Base-by-base conservation (phyloP, 1,284 basidiomycete genomes). In the Ceratobasidium sp. region DNA sequence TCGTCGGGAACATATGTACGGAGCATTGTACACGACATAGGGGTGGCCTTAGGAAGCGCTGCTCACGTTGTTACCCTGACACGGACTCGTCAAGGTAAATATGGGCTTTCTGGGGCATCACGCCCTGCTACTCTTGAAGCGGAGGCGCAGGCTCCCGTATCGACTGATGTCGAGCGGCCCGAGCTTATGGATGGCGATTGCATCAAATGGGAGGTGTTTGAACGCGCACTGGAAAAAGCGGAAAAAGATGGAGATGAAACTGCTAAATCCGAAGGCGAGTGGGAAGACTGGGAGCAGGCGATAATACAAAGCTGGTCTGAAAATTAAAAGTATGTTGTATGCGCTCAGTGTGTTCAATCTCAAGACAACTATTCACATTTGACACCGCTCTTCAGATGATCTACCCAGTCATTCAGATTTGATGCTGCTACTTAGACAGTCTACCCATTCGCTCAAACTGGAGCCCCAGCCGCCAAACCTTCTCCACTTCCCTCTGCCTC, bases 1-100 rank as follows among this genome's bases (percentile, higher is more conserved):
- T 95, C 94, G 18, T 92, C 92, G n/a, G 96, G 96, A 28, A 98
- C 96, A n/a, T 98, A 98, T 78, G 95, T 98, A 57, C 90, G 96
- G 62, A 94, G 91, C 1, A 91, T 98, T 76, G 91, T 95, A 55
- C 95, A 98, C 80, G 96, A 98, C 80, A 86, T 98, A 23, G 93
- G 91, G 8, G 88, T 90, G 76, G 88, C 89, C 0, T 80, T 98
- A 26, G 93, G 90, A 1, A 93, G 92, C 50, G 93, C 93, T 3
- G 96, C 94, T 0, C 95, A 96, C 80, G 95, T 98, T 66, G 94
- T 96, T 58, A 93, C 91, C 14, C 86, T 98, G 73, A 93, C 89
- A 14, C 88, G 96, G 26, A 91, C 91, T 21, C 87, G 92, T 44
- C 95, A 98, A 84, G 94, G 94, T 14, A 85, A 88, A 58, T 97